Percentiles rank a stretch among this genome's conserved stretches.
Conservation (phyloP, 768 basidiomycete species). For the Phaeotremella skinneri region DNA sequence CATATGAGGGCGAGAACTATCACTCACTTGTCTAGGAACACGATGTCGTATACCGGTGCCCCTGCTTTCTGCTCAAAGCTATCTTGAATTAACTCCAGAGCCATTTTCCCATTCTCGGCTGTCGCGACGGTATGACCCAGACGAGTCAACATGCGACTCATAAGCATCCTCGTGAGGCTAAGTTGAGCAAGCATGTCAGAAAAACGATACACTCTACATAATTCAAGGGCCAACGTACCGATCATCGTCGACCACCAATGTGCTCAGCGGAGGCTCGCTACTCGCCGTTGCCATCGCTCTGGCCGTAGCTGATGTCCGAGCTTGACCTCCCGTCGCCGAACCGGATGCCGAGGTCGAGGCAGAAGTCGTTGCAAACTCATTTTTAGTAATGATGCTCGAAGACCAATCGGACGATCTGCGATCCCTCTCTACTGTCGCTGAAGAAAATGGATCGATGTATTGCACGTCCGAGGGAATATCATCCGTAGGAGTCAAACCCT, state of each 20-base stretch:
- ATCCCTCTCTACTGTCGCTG: slow-evolving; percentile 4
- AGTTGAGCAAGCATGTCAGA: neutral
- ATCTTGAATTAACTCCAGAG: slow-evolving; percentile 40
- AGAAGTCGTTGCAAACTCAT: no score
- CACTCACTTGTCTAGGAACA: slow-evolving; percentile 51
- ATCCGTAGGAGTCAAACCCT: slow-evolving; percentile 15
- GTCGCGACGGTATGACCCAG: slow-evolving; percentile 46
- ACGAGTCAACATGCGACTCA: slow-evolving; percentile 48
- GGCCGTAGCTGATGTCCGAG: neutral
- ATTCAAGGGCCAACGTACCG: slow-evolving; percentile 31
- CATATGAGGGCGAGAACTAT: neutral
- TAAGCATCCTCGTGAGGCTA: slow-evolving; percentile 49
- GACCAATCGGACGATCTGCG: slow-evolving; percentile 24
- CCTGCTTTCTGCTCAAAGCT: slow-evolving; percentile 25
- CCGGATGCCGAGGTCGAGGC: neutral
- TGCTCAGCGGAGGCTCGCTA: slow-evolving; percentile 28
- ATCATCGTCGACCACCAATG: slow-evolving; percentile 50
- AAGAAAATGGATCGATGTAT: slow-evolving; percentile 15
- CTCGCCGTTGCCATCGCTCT: neutral
- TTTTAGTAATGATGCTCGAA: neutral
- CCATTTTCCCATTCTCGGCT: slow-evolving; percentile 49
- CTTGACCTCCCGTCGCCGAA: neutral
- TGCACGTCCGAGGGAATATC: slow-evolving; percentile 1
- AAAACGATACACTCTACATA: neutral
- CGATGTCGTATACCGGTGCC: slow-evolving; percentile 34